Base-by-base conservation (phyloP, 2,329 filamentous ascomycete species). In the Gyromitra esculenta region DNA sequence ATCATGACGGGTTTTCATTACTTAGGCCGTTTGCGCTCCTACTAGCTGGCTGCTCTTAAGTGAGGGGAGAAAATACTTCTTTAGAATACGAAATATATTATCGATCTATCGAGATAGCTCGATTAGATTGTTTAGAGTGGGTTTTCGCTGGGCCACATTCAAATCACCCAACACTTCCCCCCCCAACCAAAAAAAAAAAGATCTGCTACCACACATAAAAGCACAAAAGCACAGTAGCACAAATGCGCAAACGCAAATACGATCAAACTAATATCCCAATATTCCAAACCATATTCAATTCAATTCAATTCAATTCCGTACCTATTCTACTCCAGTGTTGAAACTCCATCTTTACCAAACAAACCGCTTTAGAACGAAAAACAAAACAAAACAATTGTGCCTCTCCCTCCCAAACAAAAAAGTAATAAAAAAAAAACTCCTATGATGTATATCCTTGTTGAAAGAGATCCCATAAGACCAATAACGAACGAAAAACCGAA, bases 401-500 rank as follows among this genome's bases (percentile, higher is more conserved):
- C 43, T 13, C 45, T 15, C 39, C 52, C 37, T 1, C 39, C 37
- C 35, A 6, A 13, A 43, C 41, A 8, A 9, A n/a, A 35, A 37
- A 18, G 18, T 1, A 35, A 35, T 31, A 9, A 41, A 41, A 64
- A 45, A 64, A 37, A 56, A 54, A 43, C 64, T 41, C 54, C 54
- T 57, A 37, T 43, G 64, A 56, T 31, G 35, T 56, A 52, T 56
- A 56, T 67, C 64, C 48, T 48, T 67, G 64, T 67, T 43, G 64
- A 67, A 56, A 67, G 64, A 67, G 50, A 67, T 56, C 31, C 63
- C 45, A 50, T 65, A 65, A 65, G 25, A 39, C 31, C 13, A 9
- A 31, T 4, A 45, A 9, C 41, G 41, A 45, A 45, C 25, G 25
- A 45, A 13, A 57, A 57, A 15, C 52, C 13, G 35, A 57, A 57